phyloP scores from a whole-genome alignment of 2,329 filamentous ascomycete species.

The Coniochaeta prunicola region DNA sequence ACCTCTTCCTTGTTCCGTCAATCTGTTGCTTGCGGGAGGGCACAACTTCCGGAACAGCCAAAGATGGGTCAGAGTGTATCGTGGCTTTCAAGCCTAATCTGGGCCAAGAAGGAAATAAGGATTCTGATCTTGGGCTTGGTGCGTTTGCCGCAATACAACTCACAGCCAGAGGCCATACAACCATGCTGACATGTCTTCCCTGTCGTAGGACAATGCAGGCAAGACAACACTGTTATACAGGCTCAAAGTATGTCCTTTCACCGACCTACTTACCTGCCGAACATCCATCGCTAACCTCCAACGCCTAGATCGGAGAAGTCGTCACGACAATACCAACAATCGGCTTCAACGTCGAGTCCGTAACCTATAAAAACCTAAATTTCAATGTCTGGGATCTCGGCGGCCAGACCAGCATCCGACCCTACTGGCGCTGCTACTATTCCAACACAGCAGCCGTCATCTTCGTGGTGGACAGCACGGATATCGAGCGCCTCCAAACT shows the following conservation, averaged over 20 bases:
- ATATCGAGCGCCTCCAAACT: slow-evolving; percentile 90
- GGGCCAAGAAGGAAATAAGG: slow-evolving; percentile 94
- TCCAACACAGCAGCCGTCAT: slow-evolving; percentile 97
- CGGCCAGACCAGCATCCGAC: slow-evolving; percentile 96
- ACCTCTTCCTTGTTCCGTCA: neutral
- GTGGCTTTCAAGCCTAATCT: slow-evolving; percentile 67
- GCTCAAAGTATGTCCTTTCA: slow-evolving; percentile 62
- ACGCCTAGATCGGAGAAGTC: slow-evolving; percentile 81
- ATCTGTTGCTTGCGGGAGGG: neutral
- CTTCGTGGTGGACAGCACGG: slow-evolving; percentile 96
- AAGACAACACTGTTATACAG: slow-evolving; percentile 97
- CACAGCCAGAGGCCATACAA: neutral
- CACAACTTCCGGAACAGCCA: slow-evolving; percentile 18
- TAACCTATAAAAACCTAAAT: slow-evolving; percentile 96
- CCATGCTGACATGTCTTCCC: slow-evolving; percentile 8
- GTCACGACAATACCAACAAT: slow-evolving; percentile 99
- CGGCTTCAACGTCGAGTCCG: slow-evolving; percentile 98
- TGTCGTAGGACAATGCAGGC: slow-evolving; percentile 81
- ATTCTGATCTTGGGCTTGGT: slow-evolving; percentile 93
- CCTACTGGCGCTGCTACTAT: slow-evolving; percentile 99
- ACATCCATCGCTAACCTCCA: neutral
- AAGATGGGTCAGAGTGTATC: slow-evolving; percentile 59
- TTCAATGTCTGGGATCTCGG: slow-evolving; percentile 99
- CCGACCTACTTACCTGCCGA: neutral
- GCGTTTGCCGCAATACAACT: slow-evolving; percentile 28